These are phyloP conservation scores for Amoebophrya sp. DNA, from an alignment of 169 alveolate genomes.

Conservation along the genomic window DNA sequence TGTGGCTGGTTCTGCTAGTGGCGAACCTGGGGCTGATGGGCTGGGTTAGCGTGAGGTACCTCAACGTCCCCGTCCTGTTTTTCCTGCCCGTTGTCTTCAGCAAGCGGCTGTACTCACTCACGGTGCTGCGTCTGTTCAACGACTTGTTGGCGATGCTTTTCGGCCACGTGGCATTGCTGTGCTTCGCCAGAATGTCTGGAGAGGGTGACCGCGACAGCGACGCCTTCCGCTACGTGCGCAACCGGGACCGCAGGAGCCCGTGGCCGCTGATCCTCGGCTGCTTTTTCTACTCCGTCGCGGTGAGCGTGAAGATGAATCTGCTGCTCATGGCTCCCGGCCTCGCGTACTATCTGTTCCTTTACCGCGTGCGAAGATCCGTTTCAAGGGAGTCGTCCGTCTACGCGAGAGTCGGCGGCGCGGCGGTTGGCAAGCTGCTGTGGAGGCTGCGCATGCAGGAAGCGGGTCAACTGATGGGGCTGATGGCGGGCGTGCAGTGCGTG, in stretches of 20 bases:
- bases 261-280: not conserved
- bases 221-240: too few species aligned
- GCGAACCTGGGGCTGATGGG: too few species aligned
- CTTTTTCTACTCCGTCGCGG: constrained; percentile 18
- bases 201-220: too few species aligned
- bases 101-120: constrained; percentile 39
- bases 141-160: constrained; percentile 39
- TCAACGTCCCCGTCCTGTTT: constrained; percentile 20
- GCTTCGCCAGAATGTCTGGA: not conserved
- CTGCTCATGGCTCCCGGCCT: constrained; percentile 39
- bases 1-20: too few species aligned
- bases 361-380: too few species aligned
- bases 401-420: too few species aligned
- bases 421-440: too few species aligned
- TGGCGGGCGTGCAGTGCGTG: constrained; percentile 22
- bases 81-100: constrained; percentile 22
- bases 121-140: constrained; percentile 40
- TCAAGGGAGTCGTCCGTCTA: too few species aligned
- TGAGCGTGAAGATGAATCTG: constrained; percentile 44
- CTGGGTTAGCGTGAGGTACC: constrained; percentile 27
- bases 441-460: not conserved
- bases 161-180: constrained; percentile 15
- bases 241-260: too few species aligned
- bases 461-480: not conserved
- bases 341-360: too few species aligned